A percentile compares a stretch with the other conserved stretches of the same genome.
phyloP scores from a whole-genome alignment of 768 basidiomycete species.

The Hericium rajendrae region DNA sequence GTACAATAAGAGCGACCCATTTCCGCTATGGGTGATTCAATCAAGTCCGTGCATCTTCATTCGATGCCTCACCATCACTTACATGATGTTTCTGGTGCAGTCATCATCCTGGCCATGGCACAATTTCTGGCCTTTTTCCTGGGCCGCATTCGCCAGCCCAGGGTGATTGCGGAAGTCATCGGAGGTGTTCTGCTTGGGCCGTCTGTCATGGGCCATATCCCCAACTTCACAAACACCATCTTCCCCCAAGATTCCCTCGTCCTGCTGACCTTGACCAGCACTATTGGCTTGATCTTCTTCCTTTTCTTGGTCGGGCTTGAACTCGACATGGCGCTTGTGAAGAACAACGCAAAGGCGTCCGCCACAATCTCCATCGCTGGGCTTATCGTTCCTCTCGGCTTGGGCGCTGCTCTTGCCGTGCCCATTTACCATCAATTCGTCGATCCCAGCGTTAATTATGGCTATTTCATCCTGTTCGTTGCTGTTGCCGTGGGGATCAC shows the following conservation, averaged over 20 bases:
- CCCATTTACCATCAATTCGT: slow-evolving; percentile 68
- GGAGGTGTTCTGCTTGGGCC: slow-evolving; percentile 80
- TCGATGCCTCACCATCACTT: background rate
- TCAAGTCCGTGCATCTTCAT: slow-evolving; percentile 36
- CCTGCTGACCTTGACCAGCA: slow-evolving; percentile 61
- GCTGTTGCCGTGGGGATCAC: slow-evolving; percentile 79
- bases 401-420: slow-evolving; percentile 67
- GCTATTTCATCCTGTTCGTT: slow-evolving; percentile 78
- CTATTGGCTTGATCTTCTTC: slow-evolving; percentile 67
- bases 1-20: slow-evolving; percentile 57
- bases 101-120: slow-evolving; percentile 74
- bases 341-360: slow-evolving; percentile 50
- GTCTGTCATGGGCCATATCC: slow-evolving; percentile 68
- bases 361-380: slow-evolving; percentile 55
- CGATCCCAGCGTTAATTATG: slow-evolving; percentile 47
- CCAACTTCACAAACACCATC: slow-evolving; percentile 42
- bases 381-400: slow-evolving; percentile 66
- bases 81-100: slow-evolving; percentile 22
- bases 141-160: slow-evolving; percentile 68
- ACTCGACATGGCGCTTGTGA: slow-evolving; percentile 64
- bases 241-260: slow-evolving; percentile 35
- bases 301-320: slow-evolving; percentile 83
- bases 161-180: slow-evolving; percentile 91
- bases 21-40: slow-evolving; percentile 72
- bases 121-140: slow-evolving; percentile 63